Percentiles rank a stretch among this genome's conserved stretches.
Evolutionary conservation across 23 red algal species (phyloP).

Genomic region (Cyanidium caldarium): DNA sequence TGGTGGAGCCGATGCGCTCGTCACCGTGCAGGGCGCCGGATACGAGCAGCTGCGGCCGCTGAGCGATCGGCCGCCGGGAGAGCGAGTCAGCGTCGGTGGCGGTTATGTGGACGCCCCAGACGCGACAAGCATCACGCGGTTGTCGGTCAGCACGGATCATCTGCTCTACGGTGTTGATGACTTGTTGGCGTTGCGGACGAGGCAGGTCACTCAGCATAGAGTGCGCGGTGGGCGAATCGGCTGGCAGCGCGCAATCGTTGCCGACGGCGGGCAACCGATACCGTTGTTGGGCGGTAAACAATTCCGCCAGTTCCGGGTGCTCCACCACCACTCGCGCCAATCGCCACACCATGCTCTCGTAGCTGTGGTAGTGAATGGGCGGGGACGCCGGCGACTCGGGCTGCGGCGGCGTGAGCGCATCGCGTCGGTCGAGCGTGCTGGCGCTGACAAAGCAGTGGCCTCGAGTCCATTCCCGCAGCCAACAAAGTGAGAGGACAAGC

Average conservation of each 20-base stretch:
- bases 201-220: too few relatives aligned
- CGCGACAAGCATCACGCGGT: constrained; percentile 25
- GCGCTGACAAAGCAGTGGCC: too few relatives aligned
- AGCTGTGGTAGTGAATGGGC: background rate
- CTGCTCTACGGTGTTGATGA: too few relatives aligned
- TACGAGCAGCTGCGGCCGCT: constrained; percentile 48
- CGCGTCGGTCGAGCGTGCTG: too few relatives aligned
- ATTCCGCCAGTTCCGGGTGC: constrained; percentile 31
- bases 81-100: constrained; percentile 13
- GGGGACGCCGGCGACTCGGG: background rate
- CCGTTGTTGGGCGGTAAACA: constrained; percentile 54
- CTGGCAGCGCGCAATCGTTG: too few relatives aligned
- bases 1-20: constrained; percentile 48
- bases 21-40: constrained; percentile 76
- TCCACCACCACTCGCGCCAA: constrained; percentile 8
- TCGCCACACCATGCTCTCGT: background rate
- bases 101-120: constrained; percentile 54
- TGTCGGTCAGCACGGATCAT: too few relatives aligned
- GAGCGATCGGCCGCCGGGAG: background rate
- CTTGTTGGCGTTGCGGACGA: too few relatives aligned
- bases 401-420: too few relatives aligned
- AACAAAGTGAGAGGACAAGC: too few relatives aligned
- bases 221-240: too few relatives aligned
- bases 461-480: too few relatives aligned
- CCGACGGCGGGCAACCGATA: constrained; percentile 59